Conservation (phyloP, 768 basidiomycete species). For the Leccinellum luteum region DNA sequence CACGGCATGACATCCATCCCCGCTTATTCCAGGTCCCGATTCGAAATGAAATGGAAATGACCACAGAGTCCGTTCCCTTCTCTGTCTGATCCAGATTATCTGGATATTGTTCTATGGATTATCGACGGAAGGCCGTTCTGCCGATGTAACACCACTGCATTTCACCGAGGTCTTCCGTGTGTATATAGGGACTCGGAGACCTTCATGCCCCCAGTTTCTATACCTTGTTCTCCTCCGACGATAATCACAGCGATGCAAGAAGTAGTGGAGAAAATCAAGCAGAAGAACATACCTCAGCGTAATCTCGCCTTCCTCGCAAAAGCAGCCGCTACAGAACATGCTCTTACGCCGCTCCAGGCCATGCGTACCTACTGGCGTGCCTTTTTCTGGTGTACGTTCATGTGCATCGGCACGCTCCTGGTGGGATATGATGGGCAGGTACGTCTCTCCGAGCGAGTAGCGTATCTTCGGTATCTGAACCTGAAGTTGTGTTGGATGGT, state of each 20-base stretch:
- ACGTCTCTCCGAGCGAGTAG: not conserved
- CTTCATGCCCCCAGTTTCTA: not conserved
- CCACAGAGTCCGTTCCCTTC: not conserved
- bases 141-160: not conserved
- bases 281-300: not conserved
- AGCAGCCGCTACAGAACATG: conserved; percentile 22
- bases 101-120: not conserved
- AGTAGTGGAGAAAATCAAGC: conserved; percentile 8
- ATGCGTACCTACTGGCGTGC: conserved; percentile 26
- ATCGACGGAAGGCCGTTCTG: not conserved
- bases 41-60: not conserved
- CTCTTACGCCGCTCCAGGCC: conserved; percentile 18
- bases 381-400: conserved; percentile 23
- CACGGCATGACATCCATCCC: not conserved
- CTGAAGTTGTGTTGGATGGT: not conserved
- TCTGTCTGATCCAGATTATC: no score
- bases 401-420: conserved; percentile 24
- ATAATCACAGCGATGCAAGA: conserved; percentile 4
- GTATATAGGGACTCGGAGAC: not conserved
- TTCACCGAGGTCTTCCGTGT: not conserved
- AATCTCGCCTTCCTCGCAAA: conserved; percentile 22
- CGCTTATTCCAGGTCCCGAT: not conserved
- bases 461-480: not conserved
- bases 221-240: not conserved
- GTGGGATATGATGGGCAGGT: conserved; percentile 28